Conservation (phyloP, 2,329 filamentous ascomycete genomes). For the Calonectria henricotiae region DNA sequence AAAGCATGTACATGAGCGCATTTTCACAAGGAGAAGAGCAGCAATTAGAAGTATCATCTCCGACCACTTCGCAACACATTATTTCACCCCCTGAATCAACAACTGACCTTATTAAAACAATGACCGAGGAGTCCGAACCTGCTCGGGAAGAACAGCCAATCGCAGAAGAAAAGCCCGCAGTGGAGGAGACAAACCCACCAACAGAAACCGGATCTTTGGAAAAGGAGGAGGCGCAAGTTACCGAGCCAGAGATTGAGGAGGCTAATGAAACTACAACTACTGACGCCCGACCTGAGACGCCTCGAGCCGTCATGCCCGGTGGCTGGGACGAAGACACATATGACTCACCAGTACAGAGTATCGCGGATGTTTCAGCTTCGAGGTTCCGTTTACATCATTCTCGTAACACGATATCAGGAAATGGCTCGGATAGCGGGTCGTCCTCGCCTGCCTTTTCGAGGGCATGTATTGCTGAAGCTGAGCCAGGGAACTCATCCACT, state of each 20-base stretch:
- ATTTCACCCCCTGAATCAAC: constrained; percentile 26
- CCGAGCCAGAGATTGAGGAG: background rate
- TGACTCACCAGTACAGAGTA: constrained; percentile 35
- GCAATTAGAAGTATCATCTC: constrained; percentile 30
- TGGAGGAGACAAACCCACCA: background rate
- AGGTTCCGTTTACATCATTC: constrained; percentile 32
- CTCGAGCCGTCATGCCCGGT: constrained; percentile 65
- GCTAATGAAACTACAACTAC: background rate
- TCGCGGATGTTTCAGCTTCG: constrained; percentile 34
- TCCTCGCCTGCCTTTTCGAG: constrained; percentile 54
- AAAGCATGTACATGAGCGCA: constrained; percentile 90
- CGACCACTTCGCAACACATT: constrained; percentile 35
- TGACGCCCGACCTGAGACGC: constrained; percentile 32
- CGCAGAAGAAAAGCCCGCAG: constrained; percentile 1
- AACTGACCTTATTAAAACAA: background rate
- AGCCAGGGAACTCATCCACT: constrained; percentile 33
- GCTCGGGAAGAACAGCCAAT: background rate
- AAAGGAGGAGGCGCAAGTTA: background rate
- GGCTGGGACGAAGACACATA: constrained; percentile 65
- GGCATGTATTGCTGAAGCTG: constrained; percentile 45
- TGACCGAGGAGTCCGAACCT: constrained; percentile 11
- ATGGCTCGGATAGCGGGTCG: constrained; percentile 47
- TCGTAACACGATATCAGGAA: constrained; percentile 33
- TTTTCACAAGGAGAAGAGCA: constrained; percentile 68
- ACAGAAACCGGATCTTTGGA: background rate